These are phyloP conservation scores for Phoma sp. DNA, from an alignment of 2,329 filamentous ascomycete genomes.

Conservation along the genomic window DNA sequence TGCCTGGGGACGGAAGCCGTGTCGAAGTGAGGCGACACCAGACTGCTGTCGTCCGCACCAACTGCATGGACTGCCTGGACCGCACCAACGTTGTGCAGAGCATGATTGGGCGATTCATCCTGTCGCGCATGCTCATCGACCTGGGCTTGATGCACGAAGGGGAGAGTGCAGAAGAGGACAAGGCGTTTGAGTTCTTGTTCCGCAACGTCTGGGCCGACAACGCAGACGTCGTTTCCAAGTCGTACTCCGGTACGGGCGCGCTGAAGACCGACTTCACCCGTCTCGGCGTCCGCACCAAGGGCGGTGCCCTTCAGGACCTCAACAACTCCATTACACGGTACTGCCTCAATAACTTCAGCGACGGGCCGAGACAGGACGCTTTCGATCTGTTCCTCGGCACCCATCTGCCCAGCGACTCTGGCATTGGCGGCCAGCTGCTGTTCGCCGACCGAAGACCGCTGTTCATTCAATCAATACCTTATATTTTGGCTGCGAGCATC, in stretches of 20 bases:
- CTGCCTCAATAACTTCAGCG: conserved; percentile 90
- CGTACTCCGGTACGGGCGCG: conserved; percentile 94
- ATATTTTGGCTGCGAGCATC: conserved; percentile 82
- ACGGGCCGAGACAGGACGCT: conserved; percentile 92
- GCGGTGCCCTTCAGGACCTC: conserved; percentile 83
- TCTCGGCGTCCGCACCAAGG: conserved; percentile 86
- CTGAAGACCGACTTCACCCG: conserved; percentile 98
- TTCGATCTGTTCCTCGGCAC: conserved; percentile 93
- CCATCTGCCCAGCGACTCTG: conserved; percentile 76
- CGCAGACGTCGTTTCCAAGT: conserved; percentile 89
- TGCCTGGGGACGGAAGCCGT: conserved; percentile 74
- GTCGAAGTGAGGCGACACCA: conserved; percentile 83
- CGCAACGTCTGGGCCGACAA: conserved; percentile 99
- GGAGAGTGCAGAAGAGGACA: conserved; percentile 79
- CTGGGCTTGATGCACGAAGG: conserved; percentile 78
- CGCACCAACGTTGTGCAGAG: conserved; percentile 98
- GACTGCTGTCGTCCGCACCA: conserved; percentile 90
- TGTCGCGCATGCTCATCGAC: conserved; percentile 88
- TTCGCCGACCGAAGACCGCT: conserved; percentile 87
- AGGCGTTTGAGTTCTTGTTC: conserved; percentile 86
- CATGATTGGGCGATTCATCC: conserved; percentile 88
- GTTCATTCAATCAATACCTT: conserved; percentile 91
- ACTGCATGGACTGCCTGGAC: conserved; percentile 99
- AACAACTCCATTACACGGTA: conserved; percentile 90
- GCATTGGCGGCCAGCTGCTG: conserved; percentile 73